Conservation (phyloP, 129 eudicot species). For the Flaveria linearis region DNA sequence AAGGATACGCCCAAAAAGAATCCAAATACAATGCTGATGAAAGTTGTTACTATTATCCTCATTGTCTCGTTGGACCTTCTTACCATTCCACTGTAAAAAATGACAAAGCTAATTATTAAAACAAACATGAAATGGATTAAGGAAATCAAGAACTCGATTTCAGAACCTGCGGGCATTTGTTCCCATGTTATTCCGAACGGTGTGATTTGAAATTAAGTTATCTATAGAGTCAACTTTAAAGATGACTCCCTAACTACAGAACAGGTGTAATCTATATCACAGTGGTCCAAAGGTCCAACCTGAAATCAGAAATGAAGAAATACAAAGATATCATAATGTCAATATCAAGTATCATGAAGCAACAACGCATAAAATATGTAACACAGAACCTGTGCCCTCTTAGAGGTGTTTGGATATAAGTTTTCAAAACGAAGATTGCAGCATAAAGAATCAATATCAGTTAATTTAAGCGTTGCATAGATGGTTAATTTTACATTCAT, state of each 20-base stretch:
- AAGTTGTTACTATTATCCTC: conserved; percentile 76
- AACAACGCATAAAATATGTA: background rate
- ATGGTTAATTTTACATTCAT: background rate
- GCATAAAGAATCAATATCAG: background rate
- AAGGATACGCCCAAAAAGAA: conserved; percentile 72
- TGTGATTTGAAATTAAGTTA: conserved; percentile 12
- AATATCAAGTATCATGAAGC: background rate
- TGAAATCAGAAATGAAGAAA: conserved; percentile 22
- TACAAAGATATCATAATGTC: background rate
- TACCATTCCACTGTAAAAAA: conserved; percentile 40
- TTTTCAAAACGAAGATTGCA: background rate
- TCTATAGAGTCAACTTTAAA: conserved; percentile 10
- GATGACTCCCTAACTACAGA: conserved; percentile 6
- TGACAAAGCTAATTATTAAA: background rate
- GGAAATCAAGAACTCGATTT: conserved; percentile 25
- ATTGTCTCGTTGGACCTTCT: conserved; percentile 65
- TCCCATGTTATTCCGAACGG: conserved; percentile 37
- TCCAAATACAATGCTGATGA: conserved; percentile 71
- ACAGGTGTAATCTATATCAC: conserved; percentile 11
- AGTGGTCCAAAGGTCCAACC: conserved; percentile 9
- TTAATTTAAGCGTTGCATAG: background rate
- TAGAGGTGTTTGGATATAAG: background rate
- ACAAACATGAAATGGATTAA: background rate
- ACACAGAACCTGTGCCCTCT: background rate
- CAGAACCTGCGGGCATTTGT: conserved; percentile 46